Base-by-base conservation (phyloP, 1,284 basidiomycete species). In the Meira nashicola region DNA sequence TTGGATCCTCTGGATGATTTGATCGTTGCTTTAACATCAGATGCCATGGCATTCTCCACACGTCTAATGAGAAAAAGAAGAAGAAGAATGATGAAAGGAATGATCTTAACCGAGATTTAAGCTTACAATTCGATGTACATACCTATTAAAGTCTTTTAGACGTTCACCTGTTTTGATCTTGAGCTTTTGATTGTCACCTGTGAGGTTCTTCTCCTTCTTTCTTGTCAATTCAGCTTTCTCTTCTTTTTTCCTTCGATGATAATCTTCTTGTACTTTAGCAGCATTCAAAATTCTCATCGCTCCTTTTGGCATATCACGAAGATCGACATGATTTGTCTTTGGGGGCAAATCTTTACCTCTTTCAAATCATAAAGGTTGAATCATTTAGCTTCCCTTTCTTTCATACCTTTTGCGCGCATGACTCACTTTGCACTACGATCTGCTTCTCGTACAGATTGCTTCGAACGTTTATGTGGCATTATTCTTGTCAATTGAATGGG, bases 281-380 rank as follows among this genome's bases (percentile, higher is more conserved):
- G 50, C 50, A 17, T 53, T 39, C 12, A 53, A 17, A 3, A 53
- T 53, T n/a, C 50, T 5, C 50, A 53, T 53, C 6, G 50, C 50
- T 19, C 50, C 50, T 33, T 53, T 53, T 38, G 50, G 50, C 50
- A 53, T 38, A 19, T 17, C n/a, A 17, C 19, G 17, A 39, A 53
- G 19, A 19, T 53, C 17, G 2, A 53, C 11, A 4, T 41, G 17
- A 38, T 53, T 53, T 17, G 17, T 53, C 43, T 17, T 44, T 21
- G 50, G 50, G 4, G 50, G 38, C 28, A 53, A 33, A 41, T 53
- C 50, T 14, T 53, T 53, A 21, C 50, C 50, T 25, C 50, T 53
- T 39, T 14, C 23, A 53, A 6, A 53, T 37, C 50, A 41, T 4
- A 39, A 19, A n/a, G 15, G 9, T 25, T 28, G 3, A 15, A 38